A percentile compares a stretch with the other conserved stretches of the same genome.
phyloP scores from a whole-genome alignment of 1,284 basidiomycete genomes.

The Marasmius sp. region DNA sequence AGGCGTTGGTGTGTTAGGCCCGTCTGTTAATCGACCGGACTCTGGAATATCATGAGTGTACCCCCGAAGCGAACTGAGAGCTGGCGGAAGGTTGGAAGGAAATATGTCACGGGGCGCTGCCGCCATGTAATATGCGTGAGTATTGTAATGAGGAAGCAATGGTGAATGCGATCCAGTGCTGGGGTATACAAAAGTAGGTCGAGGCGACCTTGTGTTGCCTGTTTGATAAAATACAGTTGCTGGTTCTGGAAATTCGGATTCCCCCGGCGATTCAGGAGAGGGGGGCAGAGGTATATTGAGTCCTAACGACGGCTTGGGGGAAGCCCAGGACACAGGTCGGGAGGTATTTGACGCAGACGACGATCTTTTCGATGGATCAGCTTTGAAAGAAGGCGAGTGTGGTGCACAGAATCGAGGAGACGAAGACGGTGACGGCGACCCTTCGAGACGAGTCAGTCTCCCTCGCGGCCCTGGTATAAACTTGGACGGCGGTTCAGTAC shows the following conservation, averaged over 20 bases:
- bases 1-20: conserved; percentile 43
- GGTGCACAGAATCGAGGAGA: conserved; percentile 12
- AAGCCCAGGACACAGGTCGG: conserved; percentile 33
- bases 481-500: conserved; percentile 6
- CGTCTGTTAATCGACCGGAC: conserved; percentile 26
- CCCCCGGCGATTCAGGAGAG: conserved; percentile 38
- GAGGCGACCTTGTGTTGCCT: conserved; percentile 15
- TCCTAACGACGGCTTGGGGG: conserved; percentile 30
- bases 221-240: conserved; percentile 63
- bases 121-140: conserved; percentile 25
- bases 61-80: conserved; percentile 18
- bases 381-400: conserved; percentile 26
- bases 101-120: conserved; percentile 36
- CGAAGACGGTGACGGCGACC: neutral
- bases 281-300: conserved; percentile 41
- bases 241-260: conserved; percentile 38
- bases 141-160: conserved; percentile 30
- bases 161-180: conserved; percentile 39
- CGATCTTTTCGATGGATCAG: conserved; percentile 31
- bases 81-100: conserved; percentile 34
- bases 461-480: conserved; percentile 20
- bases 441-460: conserved; percentile 15
- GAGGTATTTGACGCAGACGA: conserved; percentile 39
- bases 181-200: conserved; percentile 26
- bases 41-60: conserved; percentile 23